Conservation (phyloP, 768 basidiomycete genomes). For the Boletus reticulatus region DNA sequence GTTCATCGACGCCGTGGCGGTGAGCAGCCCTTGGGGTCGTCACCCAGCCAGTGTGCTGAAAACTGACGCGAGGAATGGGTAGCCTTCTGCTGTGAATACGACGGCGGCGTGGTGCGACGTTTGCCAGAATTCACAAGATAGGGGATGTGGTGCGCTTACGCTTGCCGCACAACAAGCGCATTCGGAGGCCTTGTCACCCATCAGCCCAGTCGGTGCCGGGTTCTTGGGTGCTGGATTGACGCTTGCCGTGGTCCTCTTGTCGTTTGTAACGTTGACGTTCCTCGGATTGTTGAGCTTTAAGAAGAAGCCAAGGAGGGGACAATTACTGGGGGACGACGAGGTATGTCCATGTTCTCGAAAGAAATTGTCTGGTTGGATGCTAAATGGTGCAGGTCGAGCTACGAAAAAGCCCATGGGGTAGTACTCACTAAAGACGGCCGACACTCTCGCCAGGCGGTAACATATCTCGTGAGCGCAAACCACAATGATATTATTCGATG, state of each 20-base stretch:
- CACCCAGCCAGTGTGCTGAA: too few species aligned
- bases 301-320: conserved; percentile 10
- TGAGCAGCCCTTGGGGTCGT: conserved; percentile 15
- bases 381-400: conserved; percentile 22
- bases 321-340: not conserved
- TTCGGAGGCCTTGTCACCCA: conserved; percentile 35
- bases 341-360: conserved; percentile 17
- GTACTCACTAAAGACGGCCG: not conserved
- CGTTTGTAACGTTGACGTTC: conserved; percentile 40
- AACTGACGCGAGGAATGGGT: not conserved
- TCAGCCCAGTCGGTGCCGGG: conserved; percentile 61
- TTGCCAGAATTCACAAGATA: conserved; percentile 54
- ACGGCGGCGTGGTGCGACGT: conserved; percentile 56
- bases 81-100: conserved; percentile 52
- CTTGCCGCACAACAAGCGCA: conserved; percentile 26
- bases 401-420: conserved; percentile 9
- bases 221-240: conserved; percentile 63
- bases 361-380: not conserved
- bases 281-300: conserved; percentile 36
- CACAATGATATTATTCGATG: not conserved
- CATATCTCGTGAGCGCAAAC: not conserved
- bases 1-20: conserved; percentile 44
- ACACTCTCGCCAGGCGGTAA: not conserved
- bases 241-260: conserved; percentile 39
- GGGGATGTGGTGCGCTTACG: conserved; percentile 54